Conservation (phyloP, 192 early-diverging fungal species). For the Chytriomyces sp. region DNA sequence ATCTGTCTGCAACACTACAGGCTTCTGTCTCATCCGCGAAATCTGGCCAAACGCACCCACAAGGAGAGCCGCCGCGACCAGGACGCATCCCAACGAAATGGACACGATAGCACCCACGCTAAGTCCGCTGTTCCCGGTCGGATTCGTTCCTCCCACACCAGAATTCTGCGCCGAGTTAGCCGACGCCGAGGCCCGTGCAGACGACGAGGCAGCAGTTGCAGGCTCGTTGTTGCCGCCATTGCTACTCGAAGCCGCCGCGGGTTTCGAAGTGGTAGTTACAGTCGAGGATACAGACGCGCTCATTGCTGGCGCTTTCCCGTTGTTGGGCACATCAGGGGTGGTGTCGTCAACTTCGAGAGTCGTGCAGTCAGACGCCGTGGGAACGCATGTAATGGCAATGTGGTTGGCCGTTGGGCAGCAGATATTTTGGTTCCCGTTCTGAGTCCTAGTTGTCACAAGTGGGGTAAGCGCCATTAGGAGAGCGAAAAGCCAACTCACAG, state of each 20-base stretch:
- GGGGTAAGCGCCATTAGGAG: not conserved
- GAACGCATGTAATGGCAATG: not conserved
- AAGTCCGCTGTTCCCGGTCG: not conserved
- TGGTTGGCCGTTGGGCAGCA: not conserved
- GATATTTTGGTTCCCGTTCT: not conserved
- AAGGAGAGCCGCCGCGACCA: not conserved
- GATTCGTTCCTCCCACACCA: not conserved
- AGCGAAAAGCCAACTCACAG: not conserved
- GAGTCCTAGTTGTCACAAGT: no score
- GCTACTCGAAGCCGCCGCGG: not conserved
- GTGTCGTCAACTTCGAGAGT: not conserved
- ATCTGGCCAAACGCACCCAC: not conserved
- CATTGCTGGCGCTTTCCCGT: not conserved
- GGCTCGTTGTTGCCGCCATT: no score
- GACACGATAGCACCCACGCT: not conserved
- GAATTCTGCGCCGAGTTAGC: not conserved
- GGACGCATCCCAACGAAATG: not conserved
- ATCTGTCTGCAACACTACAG: not conserved
- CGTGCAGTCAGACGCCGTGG: not conserved
- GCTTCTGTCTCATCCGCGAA: not conserved
- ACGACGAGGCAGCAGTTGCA: not conserved
- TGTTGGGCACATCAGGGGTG: not conserved
- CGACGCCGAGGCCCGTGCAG: not conserved
- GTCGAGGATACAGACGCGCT: not conserved
- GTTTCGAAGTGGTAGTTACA: not conserved